Conservation (phyloP, 495 filamentous ascomycete species). For the Penicillium psychrofluorescens region DNA sequence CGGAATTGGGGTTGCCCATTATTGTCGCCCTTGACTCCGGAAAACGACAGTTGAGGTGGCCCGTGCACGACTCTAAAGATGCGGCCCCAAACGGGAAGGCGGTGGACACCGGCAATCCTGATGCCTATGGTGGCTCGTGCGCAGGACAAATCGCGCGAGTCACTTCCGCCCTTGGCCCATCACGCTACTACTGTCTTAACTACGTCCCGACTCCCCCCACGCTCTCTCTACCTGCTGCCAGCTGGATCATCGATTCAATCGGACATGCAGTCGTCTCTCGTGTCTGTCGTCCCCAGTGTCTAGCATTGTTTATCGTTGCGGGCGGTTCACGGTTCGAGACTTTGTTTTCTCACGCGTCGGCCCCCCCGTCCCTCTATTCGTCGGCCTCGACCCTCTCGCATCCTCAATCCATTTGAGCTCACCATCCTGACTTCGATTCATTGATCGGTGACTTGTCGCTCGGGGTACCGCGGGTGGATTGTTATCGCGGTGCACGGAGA, state of each 20-base stretch:
- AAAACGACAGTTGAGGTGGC: conserved; percentile 2
- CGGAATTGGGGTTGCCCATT: background rate
- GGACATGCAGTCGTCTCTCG: background rate
- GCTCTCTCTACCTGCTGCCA: conserved; percentile 5
- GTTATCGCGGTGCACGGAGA: background rate
- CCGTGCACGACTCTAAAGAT: conserved; percentile 7
- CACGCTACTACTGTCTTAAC: conserved; percentile 4
- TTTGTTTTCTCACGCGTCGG: conserved; percentile 14
- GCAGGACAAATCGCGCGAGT: conserved; percentile 11
- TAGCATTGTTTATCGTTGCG: background rate
- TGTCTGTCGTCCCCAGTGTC: background rate
- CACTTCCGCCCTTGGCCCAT: conserved; percentile 17
- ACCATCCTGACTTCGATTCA: no score
- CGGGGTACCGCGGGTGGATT: background rate
- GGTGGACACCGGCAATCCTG: no score
- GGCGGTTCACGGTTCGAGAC: background rate
- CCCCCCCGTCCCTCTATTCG: conserved; percentile 13
- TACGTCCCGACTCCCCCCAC: conserved; percentile 4
- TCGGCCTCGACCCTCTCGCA: no score
- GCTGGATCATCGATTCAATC: background rate
- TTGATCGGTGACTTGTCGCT: no score
- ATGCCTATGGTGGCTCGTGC: conserved; percentile 14
- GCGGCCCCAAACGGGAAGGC: no score
- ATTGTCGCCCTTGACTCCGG: no score
- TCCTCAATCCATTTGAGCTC: no score